Percentiles rank a stretch among this genome's conserved stretches.
Conservation (phyloP, 2,329 filamentous ascomycete genomes). For the Cordyceps farinosa region DNA sequence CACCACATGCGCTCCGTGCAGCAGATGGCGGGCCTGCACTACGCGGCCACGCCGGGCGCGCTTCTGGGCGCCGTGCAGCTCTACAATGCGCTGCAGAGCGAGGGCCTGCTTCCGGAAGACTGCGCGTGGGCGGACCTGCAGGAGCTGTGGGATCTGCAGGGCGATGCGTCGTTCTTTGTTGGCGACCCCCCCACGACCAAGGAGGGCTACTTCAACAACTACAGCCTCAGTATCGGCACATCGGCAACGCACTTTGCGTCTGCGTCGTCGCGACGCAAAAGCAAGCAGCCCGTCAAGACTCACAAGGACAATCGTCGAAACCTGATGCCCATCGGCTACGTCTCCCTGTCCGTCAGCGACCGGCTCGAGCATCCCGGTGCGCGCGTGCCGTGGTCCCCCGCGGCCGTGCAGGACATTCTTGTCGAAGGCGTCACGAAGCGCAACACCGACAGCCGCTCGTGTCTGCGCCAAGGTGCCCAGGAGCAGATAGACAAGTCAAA, state of each 20-base stretch:
- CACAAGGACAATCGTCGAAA: conserved; percentile 19
- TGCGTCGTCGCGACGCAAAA: conserved; percentile 12
- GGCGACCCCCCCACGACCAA: conserved; percentile 20
- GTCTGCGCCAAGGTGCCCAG: not conserved
- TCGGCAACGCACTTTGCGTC: conserved; percentile 24
- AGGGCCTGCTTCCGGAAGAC: conserved; percentile 16
- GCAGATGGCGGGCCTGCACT: conserved; percentile 18
- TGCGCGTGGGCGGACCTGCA: conserved; percentile 22
- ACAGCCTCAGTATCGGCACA: conserved; percentile 21
- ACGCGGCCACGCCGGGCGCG: conserved; percentile 19
- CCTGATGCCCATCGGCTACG: conserved; percentile 16
- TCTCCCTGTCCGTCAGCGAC: not conserved
- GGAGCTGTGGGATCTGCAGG: conserved; percentile 21
- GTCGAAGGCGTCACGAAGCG: not conserved
- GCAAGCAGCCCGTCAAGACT: conserved; percentile 6
- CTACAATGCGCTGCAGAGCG: conserved; percentile 25
- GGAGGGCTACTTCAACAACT: conserved; percentile 26
- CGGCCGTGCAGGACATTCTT: not conserved
- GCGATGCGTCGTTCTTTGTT: conserved; percentile 23
- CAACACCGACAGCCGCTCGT: not conserved
- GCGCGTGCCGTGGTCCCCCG: not conserved
- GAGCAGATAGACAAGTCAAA: not conserved
- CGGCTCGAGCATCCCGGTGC: not conserved
- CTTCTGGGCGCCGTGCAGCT: conserved; percentile 23
- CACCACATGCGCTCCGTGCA: conserved; percentile 22